A percentile compares a stretch with the other conserved stretches of the same genome.
These are phyloP conservation scores for Shiraia bambusicola DNA, from an alignment of 2,329 filamentous ascomycete species.

Conservation along the genomic window DNA sequence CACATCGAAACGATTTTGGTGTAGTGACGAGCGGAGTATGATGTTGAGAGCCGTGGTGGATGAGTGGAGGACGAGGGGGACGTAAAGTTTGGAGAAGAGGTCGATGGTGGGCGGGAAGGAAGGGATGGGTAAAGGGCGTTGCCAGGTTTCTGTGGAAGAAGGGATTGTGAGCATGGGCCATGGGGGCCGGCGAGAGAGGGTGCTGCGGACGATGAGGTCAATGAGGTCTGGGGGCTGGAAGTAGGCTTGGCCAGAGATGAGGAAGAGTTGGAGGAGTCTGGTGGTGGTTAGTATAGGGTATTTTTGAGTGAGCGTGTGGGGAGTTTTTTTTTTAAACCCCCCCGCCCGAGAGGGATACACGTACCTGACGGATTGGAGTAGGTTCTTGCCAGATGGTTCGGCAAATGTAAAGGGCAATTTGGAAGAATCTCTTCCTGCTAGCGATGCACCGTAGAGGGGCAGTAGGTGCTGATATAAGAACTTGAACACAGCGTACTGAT, in stretches of 20 bases:
- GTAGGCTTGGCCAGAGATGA: slow-evolving; percentile 22
- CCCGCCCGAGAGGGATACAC: neutral
- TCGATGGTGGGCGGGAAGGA: slow-evolving; percentile 1
- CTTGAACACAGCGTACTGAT: slow-evolving; percentile 20
- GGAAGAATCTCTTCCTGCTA: slow-evolving; percentile 17
- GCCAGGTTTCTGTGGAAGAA: slow-evolving; percentile 6
- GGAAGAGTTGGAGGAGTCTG: slow-evolving; percentile 21
- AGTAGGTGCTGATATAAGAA: slow-evolving; percentile 32
- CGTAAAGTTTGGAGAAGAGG: neutral
- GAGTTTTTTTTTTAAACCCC: neutral
- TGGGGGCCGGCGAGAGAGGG: slow-evolving; percentile 9
- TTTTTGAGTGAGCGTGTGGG: too few species aligned
- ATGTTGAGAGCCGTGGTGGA: slow-evolving; percentile 7
- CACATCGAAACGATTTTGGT: slow-evolving; percentile 4
- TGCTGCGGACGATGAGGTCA: slow-evolving; percentile 22
- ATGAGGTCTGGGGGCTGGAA: slow-evolving; percentile 30
- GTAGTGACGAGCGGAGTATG: slow-evolving; percentile 12
- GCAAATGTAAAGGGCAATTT: slow-evolving; percentile 23
- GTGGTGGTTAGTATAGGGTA: neutral
- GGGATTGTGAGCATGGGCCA: slow-evolving; percentile 15
- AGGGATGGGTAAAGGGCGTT: slow-evolving; percentile 3
- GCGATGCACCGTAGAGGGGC: slow-evolving; percentile 15
- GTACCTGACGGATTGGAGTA: slow-evolving; percentile 7
- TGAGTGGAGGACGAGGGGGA: neutral
- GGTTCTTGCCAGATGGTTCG: slow-evolving; percentile 6